Evolutionary conservation across 2,329 filamentous ascomycete species (phyloP), one percentile per base, ranked within the genome.

Genomic region (Zymoseptoria crescenta): DNA sequence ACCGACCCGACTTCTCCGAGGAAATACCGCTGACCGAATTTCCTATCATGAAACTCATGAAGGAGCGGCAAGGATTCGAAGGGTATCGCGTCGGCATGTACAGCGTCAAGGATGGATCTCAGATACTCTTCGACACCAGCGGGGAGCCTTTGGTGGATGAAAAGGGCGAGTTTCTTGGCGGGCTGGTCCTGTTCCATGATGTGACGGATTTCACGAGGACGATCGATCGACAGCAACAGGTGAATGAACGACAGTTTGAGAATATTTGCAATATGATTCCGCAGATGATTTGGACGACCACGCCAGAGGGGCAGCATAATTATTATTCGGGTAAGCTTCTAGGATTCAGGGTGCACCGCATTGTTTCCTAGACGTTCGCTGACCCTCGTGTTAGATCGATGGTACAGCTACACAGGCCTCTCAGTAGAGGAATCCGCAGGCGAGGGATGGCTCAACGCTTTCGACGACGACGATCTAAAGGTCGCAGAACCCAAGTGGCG

Each of bases 401-500:
- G 88, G 87, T 89, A 89, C 67, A 81, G 83, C n/a, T 92, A 89
- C 66, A 92, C 89, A 0, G 87, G 89, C 0, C 73, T 91, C 24
- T 80, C 79, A 0, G 77, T 79, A 8, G 82, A 87, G 51, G 76
- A 85, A 8, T 88, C 84, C 27, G 65, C 87, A 2, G 87, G 87
- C 0, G 68, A 77, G 29, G 81, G 81, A 1, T 90, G 87, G 86
- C 75, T 78, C 66, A 74, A 78, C 2, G 80, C 84, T 0, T 87
- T 91, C 63, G 88, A 91, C 65, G 82, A 83, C 0, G 88, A 91
- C 28, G 88, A 92, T 63, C 77, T 87, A 72, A 65, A 74, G 0
- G 76, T 80, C n/a, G 81, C 83, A 0, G 67, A 69, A 2, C 76
- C 76, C 51, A 75, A 77, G 57, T 92, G 87, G 88, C 69, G 74